Evolutionary conservation across 495 filamentous ascomycete species (phyloP).

Genomic region (Penicillium ucsense): DNA sequence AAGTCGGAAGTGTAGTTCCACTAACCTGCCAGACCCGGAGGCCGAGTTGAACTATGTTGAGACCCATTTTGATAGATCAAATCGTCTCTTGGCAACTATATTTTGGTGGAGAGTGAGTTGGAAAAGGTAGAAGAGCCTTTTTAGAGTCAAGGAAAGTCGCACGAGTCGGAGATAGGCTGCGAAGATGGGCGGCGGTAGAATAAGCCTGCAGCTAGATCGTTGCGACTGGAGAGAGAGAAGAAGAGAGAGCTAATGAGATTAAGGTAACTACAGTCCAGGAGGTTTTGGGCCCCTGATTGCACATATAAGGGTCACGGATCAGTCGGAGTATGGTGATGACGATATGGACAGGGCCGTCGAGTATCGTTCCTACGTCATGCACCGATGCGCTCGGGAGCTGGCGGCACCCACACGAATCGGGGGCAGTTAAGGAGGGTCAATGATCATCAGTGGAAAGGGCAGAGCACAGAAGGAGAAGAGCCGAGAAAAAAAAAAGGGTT

Average conservation of each 20-base stretch:
- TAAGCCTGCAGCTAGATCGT: no score
- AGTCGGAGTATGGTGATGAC: slow-evolving; percentile 24
- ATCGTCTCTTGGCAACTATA: neutral
- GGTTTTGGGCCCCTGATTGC: slow-evolving; percentile 3
- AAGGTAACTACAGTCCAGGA: neutral
- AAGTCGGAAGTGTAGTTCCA: no score
- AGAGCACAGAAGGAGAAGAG: no score
- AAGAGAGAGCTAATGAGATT: slow-evolving; percentile 5
- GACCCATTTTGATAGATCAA: slow-evolving; percentile 18
- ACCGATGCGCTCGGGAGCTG: slow-evolving; percentile 14
- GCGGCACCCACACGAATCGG: slow-evolving; percentile 6
- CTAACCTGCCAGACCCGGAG: slow-evolving; percentile 33
- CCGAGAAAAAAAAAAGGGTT: no score
- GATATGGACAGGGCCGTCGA: slow-evolving; percentile 15
- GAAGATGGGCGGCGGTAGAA: no score
- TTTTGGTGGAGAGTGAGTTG: no score
- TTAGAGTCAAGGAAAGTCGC: no score
- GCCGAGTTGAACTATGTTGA: slow-evolving; percentile 23
- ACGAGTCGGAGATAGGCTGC: no score
- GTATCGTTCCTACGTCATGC: slow-evolving; percentile 28
- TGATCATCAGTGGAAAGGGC: neutral
- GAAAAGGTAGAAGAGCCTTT: no score
- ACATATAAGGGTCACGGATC: slow-evolving; percentile 24
- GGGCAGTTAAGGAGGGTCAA: slow-evolving; percentile 7
- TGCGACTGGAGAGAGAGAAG: neutral